These are phyloP conservation scores for Fusarium nematophilum DNA, from an alignment of 2,329 filamentous ascomycete genomes.

Conservation along the genomic window DNA sequence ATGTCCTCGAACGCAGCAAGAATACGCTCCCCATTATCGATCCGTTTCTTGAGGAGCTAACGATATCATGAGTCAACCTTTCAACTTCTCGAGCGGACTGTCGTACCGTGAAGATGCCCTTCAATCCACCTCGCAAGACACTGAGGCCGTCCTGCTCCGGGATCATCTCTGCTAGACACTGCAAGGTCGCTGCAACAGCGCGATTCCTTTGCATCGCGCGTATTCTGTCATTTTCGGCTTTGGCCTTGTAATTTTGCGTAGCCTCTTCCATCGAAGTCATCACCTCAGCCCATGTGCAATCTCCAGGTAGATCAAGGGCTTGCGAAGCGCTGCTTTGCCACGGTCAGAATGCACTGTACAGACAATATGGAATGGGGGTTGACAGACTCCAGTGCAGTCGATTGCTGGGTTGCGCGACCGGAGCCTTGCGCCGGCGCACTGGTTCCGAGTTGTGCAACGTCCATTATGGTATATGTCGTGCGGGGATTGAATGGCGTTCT, in stretches of 20 bases:
- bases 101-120: constrained; percentile 5
- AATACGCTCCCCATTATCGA: constrained; percentile 6
- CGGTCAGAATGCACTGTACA: too few relatives aligned
- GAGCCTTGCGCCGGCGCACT: too few relatives aligned
- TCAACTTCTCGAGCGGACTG: neutral
- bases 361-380: too few relatives aligned
- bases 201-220: neutral
- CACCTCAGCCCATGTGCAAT: constrained; percentile 8
- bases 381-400: too few relatives aligned
- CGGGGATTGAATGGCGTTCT: too few relatives aligned
- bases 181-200: neutral
- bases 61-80: neutral
- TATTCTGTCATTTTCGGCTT: neutral
- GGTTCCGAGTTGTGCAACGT: too few relatives aligned
- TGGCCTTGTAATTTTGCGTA: neutral
- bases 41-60: constrained; percentile 6
- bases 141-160: neutral
- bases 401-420: too few relatives aligned
- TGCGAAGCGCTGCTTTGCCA: neutral
- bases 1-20: constrained; percentile 9
- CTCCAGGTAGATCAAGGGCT: neutral
- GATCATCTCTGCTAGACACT: neutral
- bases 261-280: constrained; percentile 4
- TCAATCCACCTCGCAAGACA: constrained; percentile 6
- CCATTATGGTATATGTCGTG: too few relatives aligned